A percentile compares a stretch with the other conserved stretches of the same genome.
phyloP scores from a whole-genome alignment of 257 asterid genomes.

The Solanum rostratum region DNA sequence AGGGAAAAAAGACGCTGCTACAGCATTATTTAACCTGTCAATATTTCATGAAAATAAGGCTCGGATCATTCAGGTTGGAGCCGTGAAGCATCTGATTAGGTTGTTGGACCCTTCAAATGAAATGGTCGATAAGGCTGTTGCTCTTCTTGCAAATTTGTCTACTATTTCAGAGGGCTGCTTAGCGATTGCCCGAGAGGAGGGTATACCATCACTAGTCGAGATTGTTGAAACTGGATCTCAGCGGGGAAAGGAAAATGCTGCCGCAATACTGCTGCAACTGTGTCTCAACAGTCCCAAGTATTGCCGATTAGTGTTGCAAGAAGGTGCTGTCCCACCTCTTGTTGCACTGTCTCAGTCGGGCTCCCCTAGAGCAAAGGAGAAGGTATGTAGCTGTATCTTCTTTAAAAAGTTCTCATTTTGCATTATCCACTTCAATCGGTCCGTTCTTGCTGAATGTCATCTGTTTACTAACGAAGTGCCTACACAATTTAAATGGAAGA shows the following conservation, averaged over 20 bases:
- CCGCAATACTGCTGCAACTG: constrained; percentile 72
- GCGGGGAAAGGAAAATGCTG: constrained; percentile 92
- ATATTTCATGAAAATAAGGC: constrained; percentile 91
- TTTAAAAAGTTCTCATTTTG: not conserved
- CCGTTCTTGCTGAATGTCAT: not conserved
- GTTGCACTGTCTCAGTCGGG: constrained; percentile 89
- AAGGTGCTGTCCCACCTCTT: constrained; percentile 98
- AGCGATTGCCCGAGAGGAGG: constrained; percentile 81
- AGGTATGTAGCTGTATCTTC: constrained; percentile 32
- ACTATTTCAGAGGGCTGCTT: constrained; percentile 71
- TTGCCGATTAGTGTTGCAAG: constrained; percentile 76
- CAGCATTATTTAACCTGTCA: constrained; percentile 79
- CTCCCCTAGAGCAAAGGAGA: constrained; percentile 82
- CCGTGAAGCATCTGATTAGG: constrained; percentile 58
- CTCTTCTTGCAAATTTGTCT: constrained; percentile 84
- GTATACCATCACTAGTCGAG: constrained; percentile 76
- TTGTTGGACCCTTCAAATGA: constrained; percentile 54
- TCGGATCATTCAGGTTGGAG: constrained; percentile 87
- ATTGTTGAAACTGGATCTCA: constrained; percentile 68
- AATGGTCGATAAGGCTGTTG: constrained; percentile 91
- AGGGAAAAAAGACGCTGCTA: constrained; percentile 94
- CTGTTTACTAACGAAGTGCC: not conserved
- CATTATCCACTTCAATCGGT: not conserved
- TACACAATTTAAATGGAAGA: not conserved
- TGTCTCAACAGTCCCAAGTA: constrained; percentile 57